Evolutionary conservation across 2,329 filamentous ascomycete genomes (phyloP), one percentile per base, ranked within the genome.

Genomic region (Westerdykella sp.): DNA sequence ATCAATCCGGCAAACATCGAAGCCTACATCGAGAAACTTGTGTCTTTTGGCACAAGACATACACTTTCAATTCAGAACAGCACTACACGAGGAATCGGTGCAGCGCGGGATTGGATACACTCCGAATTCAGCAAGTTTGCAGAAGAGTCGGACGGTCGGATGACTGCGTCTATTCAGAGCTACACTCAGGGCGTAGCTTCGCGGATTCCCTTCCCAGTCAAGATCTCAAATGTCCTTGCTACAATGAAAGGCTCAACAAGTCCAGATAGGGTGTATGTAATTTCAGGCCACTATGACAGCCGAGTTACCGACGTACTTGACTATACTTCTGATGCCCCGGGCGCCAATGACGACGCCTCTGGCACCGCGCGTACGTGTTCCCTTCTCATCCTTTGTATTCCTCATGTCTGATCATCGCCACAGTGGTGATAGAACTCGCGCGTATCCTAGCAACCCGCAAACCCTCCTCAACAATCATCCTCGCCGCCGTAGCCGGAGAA

Each of bases 341-440:
- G 78, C 2, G 77, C 77, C 0, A 76, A 80, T 46, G 77, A 80
- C 52, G 76, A 81, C 53, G 77, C 74, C 0, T 75, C 71, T 5
- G 76, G 76, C 2, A 74, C 78, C 11, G 73, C 76, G 1, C 63
- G 63, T 67, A 53, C 22, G 56, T 52, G 14, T 22, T 12, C 5
- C 11, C 34, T 22, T 12, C 13, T 12, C 3, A 21, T 18, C 21
- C 14, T 35, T 10, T 31, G 2, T 14, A 10, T 12, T 18, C 6
- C n/a, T 2, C 10, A 34, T 22, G 21, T 31, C 51, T 60, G 18
- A 58, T 16, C 9, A 30, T 9, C 1, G 14, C 11, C 2, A 3
- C 18, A 59, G 68, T 80, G 16, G 71, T 73, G 0, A 69, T 80
- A 53, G 77, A 81, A 59, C 67, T 80, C 34, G 75, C 76, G 2